Evolutionary conservation across 345 rosid genomes (phyloP), one percentile per base, ranked within the genome.

Genomic region (Moricandia moricandioides): DNA sequence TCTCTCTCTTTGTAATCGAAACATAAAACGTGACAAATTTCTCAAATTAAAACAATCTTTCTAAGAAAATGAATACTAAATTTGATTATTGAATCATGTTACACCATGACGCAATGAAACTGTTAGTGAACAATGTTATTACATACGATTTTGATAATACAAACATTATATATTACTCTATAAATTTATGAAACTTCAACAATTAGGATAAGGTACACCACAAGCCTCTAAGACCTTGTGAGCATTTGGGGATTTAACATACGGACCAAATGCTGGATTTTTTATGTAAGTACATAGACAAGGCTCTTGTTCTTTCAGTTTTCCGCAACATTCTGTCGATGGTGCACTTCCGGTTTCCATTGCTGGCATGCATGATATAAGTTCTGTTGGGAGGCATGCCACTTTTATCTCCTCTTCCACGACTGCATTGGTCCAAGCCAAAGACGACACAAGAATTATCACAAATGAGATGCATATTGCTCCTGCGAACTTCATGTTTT

Each of bases 211-310:
- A 2, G 85, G 21, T 26, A 85, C 61, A 9, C 83, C 81, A 70
- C 93, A 90, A 34, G 77, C 27, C 26, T 16, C 11, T 0, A 68
- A 74, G 11, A 86, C 37, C 72, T 33, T 81, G 5, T 24, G 76
- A 8, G 89, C 88, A 8, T 72, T 83, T 29, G 83, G 83, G 4
- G 84, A 69, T 73, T 76, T 59, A 10, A 83, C 63, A 67, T 24
- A 87, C 18, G 70, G 79, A 47, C 9, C 55, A 33, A 80, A 47
- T 7, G 4, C 14, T 0, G 94, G 92, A 35, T 85, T 17, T 69
- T 52, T 80, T 1, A 85, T 57, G 82, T 86, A 88, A 30, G 74
- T 80, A 31, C 92, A 91, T 3, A 91, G 70, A 77, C 94, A 88
- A 0, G 90, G 74, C 72, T 47, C 29, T 85, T 88, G 90, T 79